Percentiles rank a stretch among this genome's conserved stretches.
Conservation (phyloP, 2,329 filamentous ascomycete species). For the Calonectria montana region DNA sequence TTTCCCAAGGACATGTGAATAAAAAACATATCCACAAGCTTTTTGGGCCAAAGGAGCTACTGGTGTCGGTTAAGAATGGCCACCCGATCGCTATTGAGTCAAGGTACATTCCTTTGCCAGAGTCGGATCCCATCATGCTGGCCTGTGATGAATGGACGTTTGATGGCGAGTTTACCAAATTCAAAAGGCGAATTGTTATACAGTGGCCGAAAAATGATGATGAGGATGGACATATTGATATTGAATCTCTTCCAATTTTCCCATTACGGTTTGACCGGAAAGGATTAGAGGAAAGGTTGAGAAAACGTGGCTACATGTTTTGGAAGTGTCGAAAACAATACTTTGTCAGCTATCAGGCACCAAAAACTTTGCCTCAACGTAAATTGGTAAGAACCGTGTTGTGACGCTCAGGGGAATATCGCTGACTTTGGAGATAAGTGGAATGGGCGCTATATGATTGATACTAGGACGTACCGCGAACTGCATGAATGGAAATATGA, state of each 20-base stretch:
- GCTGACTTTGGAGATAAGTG: not conserved
- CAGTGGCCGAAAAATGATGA: not conserved
- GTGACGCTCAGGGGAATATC: no score
- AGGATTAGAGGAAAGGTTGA: not conserved
- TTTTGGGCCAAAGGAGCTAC: not conserved
- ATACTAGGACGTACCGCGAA: not conserved
- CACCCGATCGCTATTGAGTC: not conserved
- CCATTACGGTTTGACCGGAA: not conserved
- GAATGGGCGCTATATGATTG: not conserved
- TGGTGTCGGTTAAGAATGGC: not conserved
- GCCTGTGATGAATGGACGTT: not conserved
- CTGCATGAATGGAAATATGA: not conserved
- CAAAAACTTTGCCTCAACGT: not conserved
- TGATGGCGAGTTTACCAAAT: not conserved
- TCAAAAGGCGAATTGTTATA: not conserved
- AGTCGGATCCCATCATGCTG: not conserved
- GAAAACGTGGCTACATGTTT: not conserved
- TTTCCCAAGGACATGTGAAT: not conserved
- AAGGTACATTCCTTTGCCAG: not conserved
- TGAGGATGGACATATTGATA: not conserved
- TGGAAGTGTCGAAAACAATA: not conserved
- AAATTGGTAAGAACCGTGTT: not conserved
- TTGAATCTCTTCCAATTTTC: not conserved
- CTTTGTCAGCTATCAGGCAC: not conserved
- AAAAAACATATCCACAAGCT: constrained; percentile 5